A percentile compares a stretch with the other conserved stretches of the same genome.
phyloP scores from a whole-genome alignment of 2,329 filamentous ascomycete species.

The Xylaria sp. region DNA sequence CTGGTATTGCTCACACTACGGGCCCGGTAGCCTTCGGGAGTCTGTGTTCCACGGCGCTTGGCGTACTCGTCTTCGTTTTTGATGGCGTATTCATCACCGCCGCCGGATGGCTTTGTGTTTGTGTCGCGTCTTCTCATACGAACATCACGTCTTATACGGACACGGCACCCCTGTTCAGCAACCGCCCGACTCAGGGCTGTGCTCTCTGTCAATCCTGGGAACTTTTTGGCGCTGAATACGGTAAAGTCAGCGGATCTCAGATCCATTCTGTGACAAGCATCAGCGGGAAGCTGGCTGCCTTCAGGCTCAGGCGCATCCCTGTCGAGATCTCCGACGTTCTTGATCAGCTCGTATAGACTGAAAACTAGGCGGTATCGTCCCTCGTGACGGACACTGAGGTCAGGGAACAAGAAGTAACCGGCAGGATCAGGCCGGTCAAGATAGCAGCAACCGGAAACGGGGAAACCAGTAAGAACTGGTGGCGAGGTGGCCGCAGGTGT shows the following conservation, averaged over 20 bases:
- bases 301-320: constrained; percentile 38
- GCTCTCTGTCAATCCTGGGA: constrained; percentile 87
- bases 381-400: constrained; percentile 92
- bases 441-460: constrained; percentile 93
- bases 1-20: constrained; percentile 33
- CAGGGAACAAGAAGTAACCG: constrained; percentile 97
- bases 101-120: constrained; percentile 55
- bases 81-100: constrained; percentile 41
- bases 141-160: constrained; percentile 90
- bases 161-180: constrained; percentile 92
- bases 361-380: constrained; percentile 89
- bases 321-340: constrained; percentile 76
- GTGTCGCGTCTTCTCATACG: constrained; percentile 80
- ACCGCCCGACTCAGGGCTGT: constrained; percentile 84
- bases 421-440: constrained; percentile 74
- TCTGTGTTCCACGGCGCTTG: constrained; percentile 28
- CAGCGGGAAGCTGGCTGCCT: constrained; percentile 27
- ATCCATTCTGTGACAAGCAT: constrained; percentile 81
- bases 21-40: constrained; percentile 29
- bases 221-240: constrained; percentile 97
- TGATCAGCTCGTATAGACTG: constrained; percentile 88
- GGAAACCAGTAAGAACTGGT: constrained; percentile 87
- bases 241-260: constrained; percentile 82
- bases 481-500: constrained; percentile 62
- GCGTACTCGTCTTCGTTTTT: constrained; percentile 55